Base-by-base conservation (phyloP, 2,329 filamentous ascomycete genomes). In the Dothistroma pini region DNA sequence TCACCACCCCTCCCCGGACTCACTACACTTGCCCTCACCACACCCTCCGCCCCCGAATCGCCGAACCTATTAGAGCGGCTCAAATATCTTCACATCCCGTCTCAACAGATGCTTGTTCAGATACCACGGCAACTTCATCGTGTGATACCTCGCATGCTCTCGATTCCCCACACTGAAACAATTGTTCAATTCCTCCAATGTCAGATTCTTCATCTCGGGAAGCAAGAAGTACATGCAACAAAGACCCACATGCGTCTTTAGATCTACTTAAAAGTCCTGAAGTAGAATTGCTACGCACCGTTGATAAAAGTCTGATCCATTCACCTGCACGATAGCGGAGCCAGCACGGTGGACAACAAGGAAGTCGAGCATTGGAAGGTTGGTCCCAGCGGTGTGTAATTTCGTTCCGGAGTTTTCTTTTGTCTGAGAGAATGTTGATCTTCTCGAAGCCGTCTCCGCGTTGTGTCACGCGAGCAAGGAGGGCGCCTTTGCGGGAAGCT, bases 331-430 rank as follows among this genome's bases (percentile, higher is more conserved):
- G 21, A 69, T 69, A 35, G 69, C 69, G 16, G 69, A 68, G 35
- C 70, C 57, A 29, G 69, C 63, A 56, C 69, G 70, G 9, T 67
- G 75, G 35, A 78, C 77, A 65, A 90, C 87, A 41, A 88, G 89
- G 64, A 87, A 79, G 75, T 86, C 87, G 10, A 91, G 77, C 53
- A 82, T 81, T n/a, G 67, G 70, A 78, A 0, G 88, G 85, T 48
- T 87, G 80, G 59, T 82, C 80, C 84, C 88, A 90, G 69, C 79
- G 79, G 65, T 81, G 78, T 29, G 74, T 68, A 32, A 77, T 71
- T 64, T 83, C 80, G 25, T 78, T 71, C 12, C 72, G 72, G 35
- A 83, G 75, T 21, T 72, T 61, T 59, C 82, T 81, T 0, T 68
- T 62, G 1, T 77, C 73, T 1, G 74, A 75, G 25, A 83, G 69